These are phyloP conservation scores for Sphaerostilbella broomeana DNA, from an alignment of 2,329 filamentous ascomycete genomes.

Conservation along the genomic window DNA sequence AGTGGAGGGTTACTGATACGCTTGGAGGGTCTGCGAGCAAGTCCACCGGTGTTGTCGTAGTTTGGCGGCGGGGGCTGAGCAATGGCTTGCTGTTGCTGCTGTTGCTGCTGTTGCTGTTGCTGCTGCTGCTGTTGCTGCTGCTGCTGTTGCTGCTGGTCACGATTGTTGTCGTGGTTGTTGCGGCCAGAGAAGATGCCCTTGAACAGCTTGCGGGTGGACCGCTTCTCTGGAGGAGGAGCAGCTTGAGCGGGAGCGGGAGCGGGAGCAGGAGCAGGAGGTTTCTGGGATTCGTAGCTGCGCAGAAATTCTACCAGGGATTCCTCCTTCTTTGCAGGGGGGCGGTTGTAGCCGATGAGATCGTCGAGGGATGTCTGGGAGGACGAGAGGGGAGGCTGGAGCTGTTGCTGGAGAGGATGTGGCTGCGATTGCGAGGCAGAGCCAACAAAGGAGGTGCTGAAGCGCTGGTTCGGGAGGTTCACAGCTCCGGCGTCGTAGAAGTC, in stretches of 20 bases:
- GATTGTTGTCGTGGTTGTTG: slow-evolving; percentile 10
- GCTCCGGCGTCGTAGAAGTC: slow-evolving; percentile 40
- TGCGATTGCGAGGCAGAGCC: too few species aligned
- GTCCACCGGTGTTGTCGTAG: slow-evolving; percentile 44
- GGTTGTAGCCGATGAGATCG: slow-evolving; percentile 21
- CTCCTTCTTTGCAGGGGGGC: too few species aligned
- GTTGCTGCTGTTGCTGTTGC: slow-evolving; percentile 18
- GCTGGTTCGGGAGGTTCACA: slow-evolving; percentile 45
- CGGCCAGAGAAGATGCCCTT: slow-evolving; percentile 44
- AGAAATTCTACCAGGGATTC: too few species aligned
- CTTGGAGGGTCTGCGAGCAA: slow-evolving; percentile 52
- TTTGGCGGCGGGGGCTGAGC: slow-evolving; percentile 22
- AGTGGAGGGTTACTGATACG: slow-evolving; percentile 44
- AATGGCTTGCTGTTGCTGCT: not conserved
- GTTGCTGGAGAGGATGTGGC: slow-evolving; percentile 23
- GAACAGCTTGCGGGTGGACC: slow-evolving; percentile 47
- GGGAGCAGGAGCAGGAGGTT: slow-evolving; percentile 26
- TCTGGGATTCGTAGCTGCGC: too few species aligned
- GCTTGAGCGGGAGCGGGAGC: slow-evolving; percentile 27
- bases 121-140: slow-evolving; percentile 22
- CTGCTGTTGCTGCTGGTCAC: slow-evolving; percentile 24
- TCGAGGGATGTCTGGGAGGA: slow-evolving; percentile 21
- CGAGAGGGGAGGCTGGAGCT: slow-evolving; percentile 27
- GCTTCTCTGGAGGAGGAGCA: slow-evolving; percentile 35
- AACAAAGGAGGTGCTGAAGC: slow-evolving; percentile 36